These are phyloP conservation scores for Myxozyma nipponensis DNA, from an alignment of 805 yeast species.

Conservation along the genomic window DNA sequence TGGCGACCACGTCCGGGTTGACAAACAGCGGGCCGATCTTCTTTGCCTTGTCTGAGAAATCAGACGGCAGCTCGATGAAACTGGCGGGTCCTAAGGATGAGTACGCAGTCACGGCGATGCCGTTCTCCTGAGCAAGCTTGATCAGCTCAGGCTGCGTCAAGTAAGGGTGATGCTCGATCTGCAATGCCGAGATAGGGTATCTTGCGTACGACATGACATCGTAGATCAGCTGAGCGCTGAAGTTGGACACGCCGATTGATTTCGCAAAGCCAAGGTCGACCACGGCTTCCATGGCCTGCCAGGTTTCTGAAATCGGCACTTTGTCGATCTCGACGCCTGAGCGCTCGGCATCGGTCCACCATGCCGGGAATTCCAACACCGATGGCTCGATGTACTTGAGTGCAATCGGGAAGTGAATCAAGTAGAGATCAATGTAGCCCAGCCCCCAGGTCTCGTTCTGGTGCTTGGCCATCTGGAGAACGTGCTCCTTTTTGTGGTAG, in stretches of 20 bases:
- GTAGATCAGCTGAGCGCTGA: slow-evolving; percentile 40
- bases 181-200: slow-evolving; percentile 66
- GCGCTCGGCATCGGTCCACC: slow-evolving; percentile 43
- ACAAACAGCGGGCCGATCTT: slow-evolving; percentile 41
- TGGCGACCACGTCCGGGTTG: slow-evolving; percentile 49
- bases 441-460: slow-evolving; percentile 65
- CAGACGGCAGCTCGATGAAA: slow-evolving; percentile 58
- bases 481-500: slow-evolving; percentile 59
- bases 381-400: slow-evolving; percentile 42
- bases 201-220: slow-evolving; percentile 37
- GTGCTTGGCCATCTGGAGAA: slow-evolving; percentile 56
- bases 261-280: slow-evolving; percentile 49
- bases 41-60: slow-evolving; percentile 51
- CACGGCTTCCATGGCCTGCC: slow-evolving; percentile 61
- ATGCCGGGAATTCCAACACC: slow-evolving; percentile 56
- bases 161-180: slow-evolving; percentile 73
- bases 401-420: slow-evolving; percentile 80
- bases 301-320: slow-evolving; percentile 50
- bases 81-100: slow-evolving; percentile 63
- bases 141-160: slow-evolving; percentile 62
- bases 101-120: slow-evolving; percentile 65
- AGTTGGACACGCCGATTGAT: slow-evolving; percentile 77
- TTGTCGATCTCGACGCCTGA: slow-evolving; percentile 39
- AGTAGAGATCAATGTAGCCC: slow-evolving; percentile 73
- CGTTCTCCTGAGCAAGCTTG: slow-evolving; percentile 50